A percentile compares a stretch with the other conserved stretches of the same genome.
Evolutionary conservation across 2,329 filamentous ascomycete species (phyloP).

Genomic region (Ophiosphaerella narmari): DNA sequence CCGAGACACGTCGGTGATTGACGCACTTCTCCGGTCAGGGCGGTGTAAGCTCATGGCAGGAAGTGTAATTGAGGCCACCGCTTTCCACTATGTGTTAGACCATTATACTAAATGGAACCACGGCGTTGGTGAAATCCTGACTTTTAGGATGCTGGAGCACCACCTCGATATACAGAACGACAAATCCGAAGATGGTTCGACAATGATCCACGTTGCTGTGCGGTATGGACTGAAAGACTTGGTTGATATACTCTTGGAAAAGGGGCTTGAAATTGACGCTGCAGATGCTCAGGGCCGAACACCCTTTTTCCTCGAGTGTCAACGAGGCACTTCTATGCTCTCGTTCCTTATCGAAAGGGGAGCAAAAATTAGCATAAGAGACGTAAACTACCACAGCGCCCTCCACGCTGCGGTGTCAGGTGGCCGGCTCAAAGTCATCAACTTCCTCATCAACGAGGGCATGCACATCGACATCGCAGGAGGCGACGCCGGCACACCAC

Average conservation of each 20-base stretch:
- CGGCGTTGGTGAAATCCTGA: conserved; percentile 10
- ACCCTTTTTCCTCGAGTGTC: conserved; percentile 20
- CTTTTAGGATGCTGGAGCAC: conserved; percentile 24
- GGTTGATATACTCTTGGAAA: conserved; percentile 78
- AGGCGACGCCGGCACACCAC: conserved; percentile 15
- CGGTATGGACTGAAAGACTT: conserved; percentile 59
- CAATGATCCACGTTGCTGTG: conserved; percentile 22
- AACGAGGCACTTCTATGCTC: conserved; percentile 8
- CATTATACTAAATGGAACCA: conserved; percentile 4
- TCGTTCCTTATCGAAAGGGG: conserved; percentile 4
- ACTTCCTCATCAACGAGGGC: conserved; percentile 7
- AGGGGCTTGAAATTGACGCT: conserved; percentile 43
- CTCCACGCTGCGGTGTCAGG: conserved; percentile 19
- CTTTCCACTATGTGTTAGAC: conserved; percentile 19
- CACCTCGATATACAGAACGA: conserved; percentile 14
- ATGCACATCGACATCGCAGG: conserved; percentile 16
- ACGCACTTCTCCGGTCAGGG: conserved; percentile 15
- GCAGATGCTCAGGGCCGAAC: conserved; percentile 12
- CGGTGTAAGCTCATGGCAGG: conserved; percentile 24
- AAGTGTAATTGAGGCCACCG: conserved; percentile 4
- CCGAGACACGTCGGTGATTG: conserved; percentile 16
- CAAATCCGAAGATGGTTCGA: conserved; percentile 16
- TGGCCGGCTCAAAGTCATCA: conserved; percentile 11
- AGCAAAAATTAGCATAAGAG: background rate
- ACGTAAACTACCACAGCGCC: conserved; percentile 13